Conservation (phyloP, 192 early-diverging fungal species). For the Linnemannia zychae region DNA sequence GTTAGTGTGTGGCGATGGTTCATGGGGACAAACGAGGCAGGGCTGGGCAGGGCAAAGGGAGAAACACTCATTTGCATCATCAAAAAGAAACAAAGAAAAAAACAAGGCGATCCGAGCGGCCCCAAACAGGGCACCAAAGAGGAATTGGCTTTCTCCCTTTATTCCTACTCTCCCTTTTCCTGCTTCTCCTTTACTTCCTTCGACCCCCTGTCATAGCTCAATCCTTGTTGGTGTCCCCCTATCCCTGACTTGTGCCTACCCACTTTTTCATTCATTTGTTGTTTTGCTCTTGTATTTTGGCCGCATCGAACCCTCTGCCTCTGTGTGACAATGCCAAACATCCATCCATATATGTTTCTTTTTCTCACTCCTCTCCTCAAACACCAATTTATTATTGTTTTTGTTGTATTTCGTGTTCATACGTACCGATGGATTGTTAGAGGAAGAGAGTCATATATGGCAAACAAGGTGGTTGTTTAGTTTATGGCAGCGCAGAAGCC, state of each 20-base stretch:
- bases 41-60: not conserved
- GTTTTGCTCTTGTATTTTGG: not conserved
- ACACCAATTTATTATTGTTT: slow-evolving; percentile 8
- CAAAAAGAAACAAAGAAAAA: not conserved
- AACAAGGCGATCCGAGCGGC: not conserved
- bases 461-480: not conserved
- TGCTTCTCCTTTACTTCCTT: no score
- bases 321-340: not conserved
- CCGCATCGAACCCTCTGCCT: not conserved
- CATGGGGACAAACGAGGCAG: not conserved
- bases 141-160: not conserved
- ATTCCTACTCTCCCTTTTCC: not conserved
- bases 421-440: not conserved
- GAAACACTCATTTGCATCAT: not conserved
- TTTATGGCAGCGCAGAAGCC: no score
- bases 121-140: not conserved
- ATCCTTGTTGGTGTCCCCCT: not conserved
- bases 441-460: not conserved
- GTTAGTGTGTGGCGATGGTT: not conserved
- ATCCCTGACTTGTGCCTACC: not conserved
- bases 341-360: not conserved
- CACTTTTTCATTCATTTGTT: not conserved
- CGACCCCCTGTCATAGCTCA: not conserved
- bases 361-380: not conserved
- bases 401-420: not conserved